phyloP scores from a whole-genome alignment of 495 filamentous ascomycete species.

The Penicillium atrosanguineum region DNA sequence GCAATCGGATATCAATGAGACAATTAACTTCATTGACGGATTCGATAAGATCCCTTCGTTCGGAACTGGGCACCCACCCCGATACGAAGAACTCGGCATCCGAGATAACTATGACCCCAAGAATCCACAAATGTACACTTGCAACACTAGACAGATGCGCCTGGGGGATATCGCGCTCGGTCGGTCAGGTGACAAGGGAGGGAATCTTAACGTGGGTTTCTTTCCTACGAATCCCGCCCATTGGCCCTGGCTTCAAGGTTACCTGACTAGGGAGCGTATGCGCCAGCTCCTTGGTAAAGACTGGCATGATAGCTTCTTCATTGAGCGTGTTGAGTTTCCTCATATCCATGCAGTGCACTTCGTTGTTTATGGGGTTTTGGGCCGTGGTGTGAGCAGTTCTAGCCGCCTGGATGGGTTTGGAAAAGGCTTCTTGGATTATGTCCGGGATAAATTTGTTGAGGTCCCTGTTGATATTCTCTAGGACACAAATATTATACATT shows the following conservation, averaged over 20 bases:
- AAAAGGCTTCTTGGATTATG: constrained; percentile 51
- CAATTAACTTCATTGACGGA: constrained; percentile 17
- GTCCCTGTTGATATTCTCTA: constrained; percentile 25
- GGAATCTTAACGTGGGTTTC: constrained; percentile 49
- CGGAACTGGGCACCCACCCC: constrained; percentile 15
- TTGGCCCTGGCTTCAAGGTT: constrained; percentile 45
- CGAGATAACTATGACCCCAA: too few species aligned
- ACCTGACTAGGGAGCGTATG: constrained; percentile 36
- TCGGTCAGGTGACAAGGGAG: constrained; percentile 51
- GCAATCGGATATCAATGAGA: constrained; percentile 23
- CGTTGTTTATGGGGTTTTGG: constrained; percentile 50
- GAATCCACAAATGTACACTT: too few species aligned
- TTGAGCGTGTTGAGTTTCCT: constrained; percentile 49
- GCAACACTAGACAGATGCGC: neutral
- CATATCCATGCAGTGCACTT: constrained; percentile 45
- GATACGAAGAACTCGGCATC: too few species aligned
- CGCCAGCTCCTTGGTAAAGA: constrained; percentile 29
- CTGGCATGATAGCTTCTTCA: constrained; percentile 32
- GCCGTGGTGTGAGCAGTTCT: constrained; percentile 48
- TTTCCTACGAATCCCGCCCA: constrained; percentile 34
- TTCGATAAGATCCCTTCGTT: constrained; percentile 3
- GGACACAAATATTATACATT: too few species aligned
- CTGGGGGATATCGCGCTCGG: constrained; percentile 42
- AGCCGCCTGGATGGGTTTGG: constrained; percentile 47
- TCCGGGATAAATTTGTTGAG: constrained; percentile 44